Percentiles rank a stretch among this genome's conserved stretches.
Conservation (phyloP, 768 basidiomycete species). For the Amyloporia xantha region DNA sequence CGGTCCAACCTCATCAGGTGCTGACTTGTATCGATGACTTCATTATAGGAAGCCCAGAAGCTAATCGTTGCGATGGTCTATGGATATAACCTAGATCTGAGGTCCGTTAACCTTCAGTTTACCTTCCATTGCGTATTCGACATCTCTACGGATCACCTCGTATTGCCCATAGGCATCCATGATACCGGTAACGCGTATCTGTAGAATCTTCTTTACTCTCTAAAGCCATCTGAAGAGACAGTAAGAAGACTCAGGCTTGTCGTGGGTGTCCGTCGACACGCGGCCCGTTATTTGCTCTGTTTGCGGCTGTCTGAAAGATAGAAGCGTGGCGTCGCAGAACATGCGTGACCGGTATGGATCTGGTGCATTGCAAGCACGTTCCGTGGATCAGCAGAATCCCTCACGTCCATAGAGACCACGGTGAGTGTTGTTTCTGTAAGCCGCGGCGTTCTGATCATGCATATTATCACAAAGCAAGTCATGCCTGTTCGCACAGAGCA, state of each 20-base stretch:
- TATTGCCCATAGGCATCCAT: not conserved
- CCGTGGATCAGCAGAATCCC: not conserved
- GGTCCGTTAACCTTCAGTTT: no score
- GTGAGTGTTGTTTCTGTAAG: not conserved
- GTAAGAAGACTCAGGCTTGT: not conserved
- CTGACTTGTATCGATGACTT: no score
- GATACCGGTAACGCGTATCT: not conserved
- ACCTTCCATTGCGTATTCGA: no score
- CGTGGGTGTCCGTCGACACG: not conserved
- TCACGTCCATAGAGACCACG: not conserved
- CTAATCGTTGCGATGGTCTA: no score
- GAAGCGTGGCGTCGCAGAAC: constrained; percentile 1
- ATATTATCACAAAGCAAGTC: no score
- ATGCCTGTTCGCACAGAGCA: not conserved
- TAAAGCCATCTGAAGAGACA: not conserved
- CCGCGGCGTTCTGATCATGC: no score
- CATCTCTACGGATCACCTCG: not conserved
- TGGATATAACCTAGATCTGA: no score
- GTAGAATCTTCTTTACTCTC: not conserved
- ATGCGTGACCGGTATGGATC: not conserved
- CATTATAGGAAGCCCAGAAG: no score
- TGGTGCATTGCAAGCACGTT: constrained; percentile 3
- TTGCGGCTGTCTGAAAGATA: not conserved
- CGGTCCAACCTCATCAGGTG: no score
- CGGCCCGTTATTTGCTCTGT: not conserved